These are phyloP conservation scores for Hemileia vastatrix DNA, from an alignment of 1,284 basidiomycete species.

Conservation along the genomic window DNA sequence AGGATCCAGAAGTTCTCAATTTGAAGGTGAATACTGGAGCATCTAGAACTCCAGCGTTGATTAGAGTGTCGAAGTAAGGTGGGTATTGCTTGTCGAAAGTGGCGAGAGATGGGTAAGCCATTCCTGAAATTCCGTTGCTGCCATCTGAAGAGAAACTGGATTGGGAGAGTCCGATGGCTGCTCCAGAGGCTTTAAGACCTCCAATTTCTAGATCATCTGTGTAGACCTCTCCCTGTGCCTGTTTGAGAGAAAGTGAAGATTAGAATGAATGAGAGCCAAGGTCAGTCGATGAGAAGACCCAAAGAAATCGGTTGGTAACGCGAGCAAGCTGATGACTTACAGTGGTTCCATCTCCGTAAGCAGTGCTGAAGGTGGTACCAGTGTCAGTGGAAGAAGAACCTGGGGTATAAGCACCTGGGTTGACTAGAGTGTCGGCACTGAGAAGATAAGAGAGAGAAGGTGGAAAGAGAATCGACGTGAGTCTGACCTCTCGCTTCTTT, in stretches of 20 bases:
- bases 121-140: conserved; percentile 35
- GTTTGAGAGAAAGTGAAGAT: too few species aligned
- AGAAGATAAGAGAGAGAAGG: not conserved
- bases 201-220: conserved; percentile 36
- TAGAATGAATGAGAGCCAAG: too few species aligned
- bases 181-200: conserved; percentile 31
- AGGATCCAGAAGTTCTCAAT: conserved; percentile 18
- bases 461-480: too few species aligned
- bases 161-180: conserved; percentile 35
- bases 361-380: conserved; percentile 30
- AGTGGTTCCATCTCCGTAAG: conserved; percentile 42
- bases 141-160: conserved; percentile 27
- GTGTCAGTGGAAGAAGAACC: conserved; percentile 30
- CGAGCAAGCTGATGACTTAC: too few species aligned
- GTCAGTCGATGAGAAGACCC: too few species aligned
- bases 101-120: conserved; percentile 33
- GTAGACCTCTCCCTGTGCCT: conserved; percentile 37
- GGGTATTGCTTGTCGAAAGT: conserved; percentile 32
- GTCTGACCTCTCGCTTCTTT: not conserved
- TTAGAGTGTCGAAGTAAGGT: conserved; percentile 30
- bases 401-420: conserved; percentile 35
- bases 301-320: too few species aligned
- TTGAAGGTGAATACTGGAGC: conserved; percentile 32
- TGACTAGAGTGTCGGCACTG: conserved; percentile 35
- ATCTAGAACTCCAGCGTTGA: conserved; percentile 20